A percentile compares a stretch with the other conserved stretches of the same genome.
phyloP scores from a whole-genome alignment of 2,329 filamentous ascomycete species.

The Fusarium sp. region DNA sequence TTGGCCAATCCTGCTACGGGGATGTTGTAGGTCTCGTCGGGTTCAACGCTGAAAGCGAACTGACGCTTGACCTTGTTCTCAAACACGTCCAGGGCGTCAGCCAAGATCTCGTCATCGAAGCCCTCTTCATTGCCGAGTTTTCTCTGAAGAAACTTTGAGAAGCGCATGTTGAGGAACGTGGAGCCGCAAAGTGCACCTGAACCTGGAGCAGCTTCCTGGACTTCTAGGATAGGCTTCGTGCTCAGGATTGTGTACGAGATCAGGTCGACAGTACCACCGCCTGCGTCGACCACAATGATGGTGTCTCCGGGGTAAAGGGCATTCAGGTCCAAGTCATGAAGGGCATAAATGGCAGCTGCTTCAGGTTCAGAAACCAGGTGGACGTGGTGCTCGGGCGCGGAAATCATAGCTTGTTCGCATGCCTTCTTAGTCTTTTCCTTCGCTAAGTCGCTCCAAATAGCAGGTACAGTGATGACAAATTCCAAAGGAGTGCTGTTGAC shows the following conservation, averaged over 20 bases:
- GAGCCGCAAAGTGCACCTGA: conserved; percentile 59
- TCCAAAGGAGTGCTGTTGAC: conserved; percentile 55
- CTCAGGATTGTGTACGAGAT: conserved; percentile 59
- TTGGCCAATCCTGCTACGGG: conserved; percentile 53
- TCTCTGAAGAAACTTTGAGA: conserved; percentile 51
- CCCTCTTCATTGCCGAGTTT: conserved; percentile 52
- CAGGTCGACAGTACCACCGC: conserved; percentile 61
- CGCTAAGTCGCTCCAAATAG: conserved; percentile 64
- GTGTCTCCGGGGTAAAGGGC: conserved; percentile 54
- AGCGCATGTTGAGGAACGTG: conserved; percentile 56
- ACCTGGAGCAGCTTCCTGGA: conserved; percentile 56
- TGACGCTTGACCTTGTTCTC: conserved; percentile 53
- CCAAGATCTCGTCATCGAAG: conserved; percentile 52
- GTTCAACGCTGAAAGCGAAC: conserved; percentile 45
- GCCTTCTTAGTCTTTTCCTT: conserved; percentile 59
- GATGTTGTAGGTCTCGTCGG: conserved; percentile 50
- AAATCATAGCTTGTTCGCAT: conserved; percentile 50
- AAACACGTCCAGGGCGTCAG: conserved; percentile 53
- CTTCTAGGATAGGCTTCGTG: conserved; percentile 54
- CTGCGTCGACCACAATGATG: conserved; percentile 62
- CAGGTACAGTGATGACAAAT: conserved; percentile 64
- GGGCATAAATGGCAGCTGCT: conserved; percentile 58
- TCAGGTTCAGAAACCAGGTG: conserved; percentile 60
- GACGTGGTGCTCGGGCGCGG: conserved; percentile 45
- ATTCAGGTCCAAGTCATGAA: conserved; percentile 52